These are phyloP conservation scores for Neobulgaria alba DNA, from an alignment of 2,329 filamentous ascomycete genomes.

Conservation along the genomic window DNA sequence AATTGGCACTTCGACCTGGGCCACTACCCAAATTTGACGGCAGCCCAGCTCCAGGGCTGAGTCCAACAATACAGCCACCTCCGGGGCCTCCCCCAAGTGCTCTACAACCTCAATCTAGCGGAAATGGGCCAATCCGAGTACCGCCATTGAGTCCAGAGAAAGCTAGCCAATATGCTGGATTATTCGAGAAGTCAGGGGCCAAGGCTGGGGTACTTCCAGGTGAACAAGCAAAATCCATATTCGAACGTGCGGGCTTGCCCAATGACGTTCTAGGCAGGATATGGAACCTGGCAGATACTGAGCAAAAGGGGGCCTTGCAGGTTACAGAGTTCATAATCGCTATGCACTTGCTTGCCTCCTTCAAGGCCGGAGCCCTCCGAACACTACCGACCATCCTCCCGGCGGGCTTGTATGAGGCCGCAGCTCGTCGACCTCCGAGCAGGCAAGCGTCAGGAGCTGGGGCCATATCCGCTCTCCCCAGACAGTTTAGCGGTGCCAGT, in stretches of 20 bases:
- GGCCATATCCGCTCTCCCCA: constrained; percentile 61
- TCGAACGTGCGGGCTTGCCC: constrained; percentile 82
- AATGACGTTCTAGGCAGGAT: constrained; percentile 90
- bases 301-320: constrained; percentile 80
- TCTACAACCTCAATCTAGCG: constrained; percentile 49
- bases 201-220: constrained; percentile 71
- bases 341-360: constrained; percentile 92
- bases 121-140: constrained; percentile 67
- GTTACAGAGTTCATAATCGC: constrained; percentile 93
- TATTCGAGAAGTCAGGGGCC: constrained; percentile 84
- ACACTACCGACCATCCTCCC: constrained; percentile 74
- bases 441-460: constrained; percentile 30
- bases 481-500: constrained; percentile 66
- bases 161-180: constrained; percentile 74
- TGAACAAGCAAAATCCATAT: constrained; percentile 85
- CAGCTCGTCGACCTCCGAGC: constrained; percentile 56
- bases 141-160: constrained; percentile 84
- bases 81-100: constrained; percentile 34
- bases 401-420: constrained; percentile 81
- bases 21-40: constrained; percentile 92
- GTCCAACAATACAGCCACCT: constrained; percentile 42
- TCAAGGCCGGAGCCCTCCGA: constrained; percentile 75
- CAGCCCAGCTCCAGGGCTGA: constrained; percentile 35
- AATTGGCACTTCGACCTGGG: constrained; percentile 75
- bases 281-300: constrained; percentile 90